These are phyloP conservation scores for Agrocybe chaxingu DNA, from an alignment of 768 basidiomycete species.

Conservation along the genomic window DNA sequence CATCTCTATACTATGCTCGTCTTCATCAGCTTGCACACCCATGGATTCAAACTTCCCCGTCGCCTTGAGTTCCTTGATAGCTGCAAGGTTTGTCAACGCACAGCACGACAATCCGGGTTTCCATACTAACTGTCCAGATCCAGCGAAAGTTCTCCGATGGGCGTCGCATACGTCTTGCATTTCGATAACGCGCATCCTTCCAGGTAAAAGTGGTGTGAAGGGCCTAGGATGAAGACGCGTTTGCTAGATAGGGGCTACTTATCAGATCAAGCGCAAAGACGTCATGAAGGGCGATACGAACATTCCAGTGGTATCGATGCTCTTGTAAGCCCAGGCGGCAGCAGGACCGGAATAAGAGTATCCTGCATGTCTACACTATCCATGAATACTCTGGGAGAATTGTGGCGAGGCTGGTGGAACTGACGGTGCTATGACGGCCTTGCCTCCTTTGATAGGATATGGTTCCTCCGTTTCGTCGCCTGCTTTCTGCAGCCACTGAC, in stretches of 20 bases:
- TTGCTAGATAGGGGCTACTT: slow-evolving; percentile 47
- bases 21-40: slow-evolving; percentile 71
- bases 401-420: slow-evolving; percentile 26
- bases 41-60: slow-evolving; percentile 74
- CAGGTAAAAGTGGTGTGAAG: slow-evolving; percentile 90
- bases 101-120: not conserved
- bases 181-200: slow-evolving; percentile 81
- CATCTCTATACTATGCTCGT: slow-evolving; percentile 98
- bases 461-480: slow-evolving; percentile 28
- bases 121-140: slow-evolving; percentile 63
- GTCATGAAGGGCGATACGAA: slow-evolving; percentile 34
- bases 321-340: slow-evolving; percentile 95
- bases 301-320: slow-evolving; percentile 81
- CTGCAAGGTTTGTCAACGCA: slow-evolving; percentile 33
- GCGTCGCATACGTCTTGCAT: slow-evolving; percentile 80
- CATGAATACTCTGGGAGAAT: not conserved
- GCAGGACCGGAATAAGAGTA: slow-evolving; percentile 92
- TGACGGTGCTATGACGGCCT: slow-evolving; percentile 94
- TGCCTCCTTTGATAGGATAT: slow-evolving; percentile 67
- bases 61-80: slow-evolving; percentile 57
- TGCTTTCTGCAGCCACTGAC: slow-evolving; percentile 60
- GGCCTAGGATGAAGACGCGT: slow-evolving; percentile 91
- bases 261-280: slow-evolving; percentile 3
- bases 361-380: slow-evolving; percentile 77
- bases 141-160: slow-evolving; percentile 77